Base-by-base conservation (phyloP, 805 yeast genomes). In the Ogataea minuta region DNA sequence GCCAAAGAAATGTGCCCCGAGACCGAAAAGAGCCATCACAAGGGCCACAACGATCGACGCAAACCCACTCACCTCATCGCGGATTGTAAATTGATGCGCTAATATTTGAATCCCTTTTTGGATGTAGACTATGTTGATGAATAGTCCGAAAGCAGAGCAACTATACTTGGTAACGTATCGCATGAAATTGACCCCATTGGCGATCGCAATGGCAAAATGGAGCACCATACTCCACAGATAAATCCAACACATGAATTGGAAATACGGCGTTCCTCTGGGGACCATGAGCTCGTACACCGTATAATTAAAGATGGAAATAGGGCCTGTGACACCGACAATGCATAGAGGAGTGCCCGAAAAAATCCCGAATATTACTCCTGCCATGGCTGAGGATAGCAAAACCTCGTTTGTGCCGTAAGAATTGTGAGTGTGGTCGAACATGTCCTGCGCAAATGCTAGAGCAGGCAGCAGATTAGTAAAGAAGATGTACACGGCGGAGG, bases 301-400 rank as follows among this genome's bases (percentile, higher is more conserved):
- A 54, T 88, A 89, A 55, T 86, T 86, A 71, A 93, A 91, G 44
- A 91, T 90, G 2, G 95, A 67, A 11, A 93, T 82, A 0, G 99
- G 99, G 0, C 98, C 99, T 0, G 98, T 93, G 4, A 91, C 97
- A 3, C 99, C 99, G 7, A 93, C 98, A 17, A 91, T 85, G 53
- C 96, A 86, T 19, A 93, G 63, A 0, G 99, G 99, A 52, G 90
- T 96, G 0, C 97, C 98, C 0, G 84, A 72, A 41, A 90, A 68
- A 5, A 85, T 50, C 0, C 98, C 96, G 66, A 93, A 91, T 2
- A 86, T 79, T 4, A 90, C 73, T 0, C 98, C 97, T 0, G 87
- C 97, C 57, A 93, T 62, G 0, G 96, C 96, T 23, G 90, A 79
- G 6, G 93, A 72, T 56, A 93, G 55, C 16, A 91, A 68, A 2